These are phyloP conservation scores for Epichloe aotearoae DNA, from an alignment of 2,329 filamentous ascomycete genomes.

Conservation along the genomic window DNA sequence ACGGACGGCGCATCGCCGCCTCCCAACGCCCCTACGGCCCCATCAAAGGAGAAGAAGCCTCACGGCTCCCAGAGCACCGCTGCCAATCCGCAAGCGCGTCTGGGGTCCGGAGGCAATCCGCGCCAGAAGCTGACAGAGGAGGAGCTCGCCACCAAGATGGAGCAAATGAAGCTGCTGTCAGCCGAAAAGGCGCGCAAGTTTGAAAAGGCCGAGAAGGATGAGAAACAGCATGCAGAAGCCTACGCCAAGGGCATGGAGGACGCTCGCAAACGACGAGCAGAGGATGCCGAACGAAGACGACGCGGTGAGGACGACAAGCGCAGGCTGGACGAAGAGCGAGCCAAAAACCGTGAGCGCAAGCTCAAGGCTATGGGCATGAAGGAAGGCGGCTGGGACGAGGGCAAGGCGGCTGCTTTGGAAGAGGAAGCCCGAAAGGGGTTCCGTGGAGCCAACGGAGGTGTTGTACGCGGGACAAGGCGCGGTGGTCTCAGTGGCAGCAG, in stretches of 20 bases:
- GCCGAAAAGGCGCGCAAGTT: constrained; percentile 47
- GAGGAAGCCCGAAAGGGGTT: constrained; percentile 29
- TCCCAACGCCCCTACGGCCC: constrained; percentile 18
- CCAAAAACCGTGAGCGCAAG: constrained; percentile 46
- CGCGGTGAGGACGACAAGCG: constrained; percentile 38
- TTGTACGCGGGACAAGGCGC: constrained; percentile 24
- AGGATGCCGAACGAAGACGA: constrained; percentile 37
- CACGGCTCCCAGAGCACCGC: constrained; percentile 16
- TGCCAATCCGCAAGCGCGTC: constrained; percentile 27
- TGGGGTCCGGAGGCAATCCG: constrained; percentile 43
- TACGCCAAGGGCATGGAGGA: constrained; percentile 44
- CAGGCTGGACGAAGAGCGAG: constrained; percentile 45
- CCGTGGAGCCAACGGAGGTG: constrained; percentile 27
- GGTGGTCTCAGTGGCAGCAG: constrained; percentile 28
- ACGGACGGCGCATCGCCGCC: constrained; percentile 11
- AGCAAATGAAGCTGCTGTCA: constrained; percentile 43
- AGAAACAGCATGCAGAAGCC: constrained; percentile 40
- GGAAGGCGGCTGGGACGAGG: constrained; percentile 45
- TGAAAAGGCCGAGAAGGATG: constrained; percentile 43
- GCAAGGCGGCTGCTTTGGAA: constrained; percentile 33
- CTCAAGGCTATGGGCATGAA: constrained; percentile 43
- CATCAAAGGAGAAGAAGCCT: constrained; percentile 10
- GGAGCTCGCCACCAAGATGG: constrained; percentile 47
- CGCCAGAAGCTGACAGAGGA: constrained; percentile 46
- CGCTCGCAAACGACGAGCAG: constrained; percentile 34